Base-by-base conservation (phyloP, 306 rosid genomes). In the Pachyrhizus erosus region DNA sequence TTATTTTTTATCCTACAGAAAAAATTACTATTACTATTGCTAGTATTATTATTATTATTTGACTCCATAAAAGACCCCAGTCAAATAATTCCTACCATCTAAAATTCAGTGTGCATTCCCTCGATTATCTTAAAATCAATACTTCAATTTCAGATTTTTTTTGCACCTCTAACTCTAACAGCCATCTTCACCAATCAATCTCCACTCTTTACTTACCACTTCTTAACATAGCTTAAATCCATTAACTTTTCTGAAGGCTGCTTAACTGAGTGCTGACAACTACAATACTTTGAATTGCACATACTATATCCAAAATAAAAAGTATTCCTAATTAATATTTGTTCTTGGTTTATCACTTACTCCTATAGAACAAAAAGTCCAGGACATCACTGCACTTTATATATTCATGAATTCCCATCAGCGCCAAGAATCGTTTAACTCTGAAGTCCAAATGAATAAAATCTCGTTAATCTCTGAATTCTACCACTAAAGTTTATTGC, bases 81-180 rank as follows among this genome's bases (percentile, higher is more conserved):
- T 13, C 66, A 61, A 46, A 46, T 48, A 73, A 73, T 51, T 58
- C 49, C 46, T 77, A 71, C 49, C 27, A 60, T 58, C 58, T 71
- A 27, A 61, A 42, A 7, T 73, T 66, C 23, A 31, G 67, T 57
- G 8, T 57, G 66, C 15, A 58, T 51, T 83, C 67, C 18, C 45
- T 23, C 18, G 2, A 60, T 77, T 34, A 9, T 49, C 51, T 60
- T 18, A 26, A 52, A 48, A n/a, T n/a, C 23, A 51, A 42, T 74
- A 51, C 29, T 46, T 72, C 26, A 29, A 54, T 71, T 82, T 58
- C 77, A 77, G 73, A 9, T 15, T 51, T 71, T 51, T 51, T 9
- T 4, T 6, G 24, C 1, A 6, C 57, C 57, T 51, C 23, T 18
- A 43, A 6, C 34, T 68, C 58, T 58, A 42, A 75, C 51, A 23